Percentiles rank a stretch among this genome's conserved stretches.
Conservation (phyloP, 495 filamentous ascomycete species). For the Podospora bellae-mahoneyi region DNA sequence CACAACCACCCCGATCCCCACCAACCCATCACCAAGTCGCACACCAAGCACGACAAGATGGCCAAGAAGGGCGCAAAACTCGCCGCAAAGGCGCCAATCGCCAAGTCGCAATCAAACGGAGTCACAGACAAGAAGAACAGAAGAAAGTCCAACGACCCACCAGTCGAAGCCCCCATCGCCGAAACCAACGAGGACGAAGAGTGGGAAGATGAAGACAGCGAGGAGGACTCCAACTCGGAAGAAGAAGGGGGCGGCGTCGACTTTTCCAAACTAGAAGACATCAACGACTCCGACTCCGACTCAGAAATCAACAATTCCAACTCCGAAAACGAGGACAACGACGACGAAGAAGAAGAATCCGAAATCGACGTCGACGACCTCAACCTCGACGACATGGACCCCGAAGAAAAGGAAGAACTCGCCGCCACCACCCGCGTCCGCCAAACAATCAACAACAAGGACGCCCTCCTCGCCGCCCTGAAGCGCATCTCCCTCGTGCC, state of each 20-base stretch:
- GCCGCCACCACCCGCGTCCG: slow-evolving; percentile 72
- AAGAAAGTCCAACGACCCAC: slow-evolving; percentile 1
- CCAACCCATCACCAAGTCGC: slow-evolving; percentile 1
- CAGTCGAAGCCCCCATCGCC: background rate
- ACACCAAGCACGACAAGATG: slow-evolving; percentile 2
- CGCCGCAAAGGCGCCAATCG: background rate
- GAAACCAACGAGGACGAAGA: background rate
- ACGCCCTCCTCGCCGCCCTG: slow-evolving; percentile 71
- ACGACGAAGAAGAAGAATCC: slow-evolving; percentile 54
- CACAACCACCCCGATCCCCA: background rate
- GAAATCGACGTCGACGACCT: slow-evolving; percentile 82
- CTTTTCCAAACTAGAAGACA: slow-evolving; percentile 34
- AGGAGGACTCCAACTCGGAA: background rate
- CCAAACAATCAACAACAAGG: slow-evolving; percentile 94
- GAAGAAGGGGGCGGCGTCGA: slow-evolving; percentile 36
- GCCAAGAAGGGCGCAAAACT: slow-evolving; percentile 4
- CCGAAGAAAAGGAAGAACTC: slow-evolving; percentile 78
- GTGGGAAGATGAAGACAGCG: slow-evolving; percentile 1
- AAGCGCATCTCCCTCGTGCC: slow-evolving; percentile 70
- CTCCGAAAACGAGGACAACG: slow-evolving; percentile 47
- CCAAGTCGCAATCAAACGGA: background rate
- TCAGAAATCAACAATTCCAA: slow-evolving; percentile 22
- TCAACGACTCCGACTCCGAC: slow-evolving; percentile 40
- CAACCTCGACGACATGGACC: slow-evolving; percentile 59
- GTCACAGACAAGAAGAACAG: background rate